These are phyloP conservation scores for Castanea sativa DNA, from an alignment of 306 rosid species.

Conservation along the genomic window DNA sequence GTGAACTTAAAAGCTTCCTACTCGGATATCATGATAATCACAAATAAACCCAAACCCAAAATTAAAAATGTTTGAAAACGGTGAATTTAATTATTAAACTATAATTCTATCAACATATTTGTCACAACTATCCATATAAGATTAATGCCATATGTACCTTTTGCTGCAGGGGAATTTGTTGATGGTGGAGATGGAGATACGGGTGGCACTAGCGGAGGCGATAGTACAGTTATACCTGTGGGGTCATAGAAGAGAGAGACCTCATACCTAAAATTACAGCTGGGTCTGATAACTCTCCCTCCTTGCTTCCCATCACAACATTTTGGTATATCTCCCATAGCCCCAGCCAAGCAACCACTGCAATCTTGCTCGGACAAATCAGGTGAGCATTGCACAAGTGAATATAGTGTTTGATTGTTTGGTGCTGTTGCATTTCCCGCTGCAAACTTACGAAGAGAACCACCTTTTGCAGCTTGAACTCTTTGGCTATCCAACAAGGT, in stretches of 20 bases:
- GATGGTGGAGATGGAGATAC: too few relatives aligned
- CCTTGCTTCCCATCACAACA: neutral
- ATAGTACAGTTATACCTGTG: neutral
- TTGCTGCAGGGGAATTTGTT: too few relatives aligned
- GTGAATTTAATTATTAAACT: too few relatives aligned
- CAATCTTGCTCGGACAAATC: constrained; percentile 13
- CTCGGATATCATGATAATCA: too few relatives aligned
- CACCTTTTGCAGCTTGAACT: neutral
- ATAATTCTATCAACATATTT: too few relatives aligned
- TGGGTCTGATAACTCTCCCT: neutral
- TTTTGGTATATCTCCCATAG: fast-evolving
- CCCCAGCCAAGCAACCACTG: constrained; percentile 6
- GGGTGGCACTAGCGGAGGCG: too few relatives aligned
- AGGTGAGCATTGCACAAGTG: constrained; percentile 23
- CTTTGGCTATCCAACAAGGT: neutral
- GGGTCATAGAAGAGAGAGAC: neutral
- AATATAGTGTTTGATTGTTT: neutral
- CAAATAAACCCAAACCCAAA: too few relatives aligned
- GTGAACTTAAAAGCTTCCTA: fast-evolving
- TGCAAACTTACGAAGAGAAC: constrained; percentile 7
- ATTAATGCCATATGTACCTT: too few relatives aligned
- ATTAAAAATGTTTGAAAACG: fast-evolving
- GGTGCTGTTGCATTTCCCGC: neutral
- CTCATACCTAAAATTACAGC: constrained; percentile 2
- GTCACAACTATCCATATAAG: too few relatives aligned